These are phyloP conservation scores for Cutaneotrichosporon sp. DNA, from an alignment of 1,284 basidiomycete species.

Conservation along the genomic window DNA sequence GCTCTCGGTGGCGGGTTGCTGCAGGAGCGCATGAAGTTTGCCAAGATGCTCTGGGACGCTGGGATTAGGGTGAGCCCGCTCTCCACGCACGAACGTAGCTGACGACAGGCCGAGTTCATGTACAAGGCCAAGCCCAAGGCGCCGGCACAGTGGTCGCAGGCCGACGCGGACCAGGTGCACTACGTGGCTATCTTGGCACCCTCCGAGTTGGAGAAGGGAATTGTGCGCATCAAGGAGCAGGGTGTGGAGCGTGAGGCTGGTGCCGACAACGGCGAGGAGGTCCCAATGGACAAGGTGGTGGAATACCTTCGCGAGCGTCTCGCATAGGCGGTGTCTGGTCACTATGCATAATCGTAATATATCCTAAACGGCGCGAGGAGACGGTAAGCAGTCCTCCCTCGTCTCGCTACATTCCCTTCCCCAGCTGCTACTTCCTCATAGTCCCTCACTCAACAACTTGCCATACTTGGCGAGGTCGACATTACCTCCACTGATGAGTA, in stretches of 20 bases:
- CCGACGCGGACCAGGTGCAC: constrained; percentile 87
- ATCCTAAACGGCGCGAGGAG: background rate
- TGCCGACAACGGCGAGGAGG: constrained; percentile 62
- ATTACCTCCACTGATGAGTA: constrained; percentile 92
- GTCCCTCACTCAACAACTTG: constrained; percentile 86
- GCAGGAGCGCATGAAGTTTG: constrained; percentile 77
- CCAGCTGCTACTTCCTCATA: constrained; percentile 63
- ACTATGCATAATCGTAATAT: background rate
- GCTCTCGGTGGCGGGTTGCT: constrained; percentile 77
- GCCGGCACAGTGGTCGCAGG: constrained; percentile 78
- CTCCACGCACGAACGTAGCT: background rate
- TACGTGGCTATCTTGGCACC: constrained; percentile 87
- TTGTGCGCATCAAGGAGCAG: constrained; percentile 90
- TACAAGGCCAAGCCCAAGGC: constrained; percentile 88
- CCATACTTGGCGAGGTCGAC: constrained; percentile 96
- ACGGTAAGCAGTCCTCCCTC: background rate
- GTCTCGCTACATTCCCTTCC: constrained; percentile 53
- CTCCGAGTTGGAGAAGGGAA: constrained; percentile 74
- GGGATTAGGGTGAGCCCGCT: constrained; percentile 70
- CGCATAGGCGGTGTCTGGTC: background rate
- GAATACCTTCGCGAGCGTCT: constrained; percentile 55
- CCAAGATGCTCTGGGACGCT: constrained; percentile 73
- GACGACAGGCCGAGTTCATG: constrained; percentile 75
- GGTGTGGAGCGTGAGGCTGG: constrained; percentile 61
- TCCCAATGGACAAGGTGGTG: constrained; percentile 64